Conservation (phyloP, 73 alveolate species). For the Urostyla sp. region DNA sequence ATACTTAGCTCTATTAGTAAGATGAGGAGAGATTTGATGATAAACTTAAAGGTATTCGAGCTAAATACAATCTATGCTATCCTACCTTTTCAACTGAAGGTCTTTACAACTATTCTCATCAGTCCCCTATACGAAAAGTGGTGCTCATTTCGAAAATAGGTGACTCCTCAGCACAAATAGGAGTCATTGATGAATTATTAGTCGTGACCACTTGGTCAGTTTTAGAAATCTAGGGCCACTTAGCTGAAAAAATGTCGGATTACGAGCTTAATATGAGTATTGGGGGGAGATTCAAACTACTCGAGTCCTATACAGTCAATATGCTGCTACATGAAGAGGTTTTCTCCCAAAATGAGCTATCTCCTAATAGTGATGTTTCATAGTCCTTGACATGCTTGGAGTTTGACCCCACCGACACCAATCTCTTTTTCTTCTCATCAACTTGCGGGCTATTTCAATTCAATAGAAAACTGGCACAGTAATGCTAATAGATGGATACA, state of each 20-base stretch:
- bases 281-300: conserved; percentile 51
- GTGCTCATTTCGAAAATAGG: conserved; percentile 34
- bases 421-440: conserved; percentile 54
- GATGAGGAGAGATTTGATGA: conserved; percentile 9
- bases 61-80: conserved; percentile 21
- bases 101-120: conserved; percentile 46
- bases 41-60: conserved; percentile 5
- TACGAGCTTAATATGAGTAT: conserved; percentile 47
- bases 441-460: conserved; percentile 37
- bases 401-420: conserved; percentile 67
- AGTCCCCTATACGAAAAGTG: conserved; percentile 31
- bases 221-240: conserved; percentile 9
- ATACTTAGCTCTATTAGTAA: background rate
- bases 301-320: conserved; percentile 35
- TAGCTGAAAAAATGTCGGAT: conserved; percentile 27
- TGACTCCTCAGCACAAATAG: conserved; percentile 42
- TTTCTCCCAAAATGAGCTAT: background rate
- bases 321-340: conserved; percentile 30
- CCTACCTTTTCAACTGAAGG: conserved; percentile 78
- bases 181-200: conserved; percentile 42
- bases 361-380: conserved; percentile 5
- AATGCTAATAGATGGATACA: conserved; percentile 35
- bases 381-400: conserved; percentile 57
- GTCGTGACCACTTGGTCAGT: conserved; percentile 38
- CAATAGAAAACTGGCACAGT: conserved; percentile 18